Conservation (phyloP, 805 yeast species). For the Suhomyces sp. region DNA sequence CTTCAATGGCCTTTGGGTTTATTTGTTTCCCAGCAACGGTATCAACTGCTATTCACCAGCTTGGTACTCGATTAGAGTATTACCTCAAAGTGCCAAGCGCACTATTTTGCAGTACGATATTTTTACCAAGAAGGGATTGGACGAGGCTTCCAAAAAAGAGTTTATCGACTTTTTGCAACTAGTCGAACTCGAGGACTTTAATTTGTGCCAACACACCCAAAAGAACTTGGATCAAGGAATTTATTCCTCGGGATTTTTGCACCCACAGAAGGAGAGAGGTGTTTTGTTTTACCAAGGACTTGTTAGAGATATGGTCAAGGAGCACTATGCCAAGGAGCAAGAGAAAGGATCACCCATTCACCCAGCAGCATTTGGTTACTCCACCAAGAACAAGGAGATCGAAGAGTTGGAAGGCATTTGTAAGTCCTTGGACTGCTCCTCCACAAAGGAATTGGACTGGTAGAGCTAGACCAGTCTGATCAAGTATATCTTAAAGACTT, state of each 20-base stretch:
- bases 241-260: slow-evolving; percentile 56
- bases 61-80: slow-evolving; percentile 60
- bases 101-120: slow-evolving; percentile 61
- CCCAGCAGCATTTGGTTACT: slow-evolving; percentile 49
- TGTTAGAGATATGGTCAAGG: slow-evolving; percentile 57
- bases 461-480: too few relatives aligned
- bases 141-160: slow-evolving; percentile 52
- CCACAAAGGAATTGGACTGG: slow-evolving; percentile 11
- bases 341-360: slow-evolving; percentile 45
- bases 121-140: slow-evolving; percentile 57
- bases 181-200: slow-evolving; percentile 59
- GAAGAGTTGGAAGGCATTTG: slow-evolving; percentile 50
- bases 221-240: slow-evolving; percentile 60
- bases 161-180: slow-evolving; percentile 62
- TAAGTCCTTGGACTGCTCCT: slow-evolving; percentile 47
- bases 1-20: slow-evolving; percentile 62
- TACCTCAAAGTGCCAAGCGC: slow-evolving; percentile 52
- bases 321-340: slow-evolving; percentile 47
- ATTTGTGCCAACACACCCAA: slow-evolving; percentile 58
- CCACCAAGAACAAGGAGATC: slow-evolving; percentile 38
- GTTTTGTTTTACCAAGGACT: slow-evolving; percentile 55
- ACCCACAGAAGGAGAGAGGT: slow-evolving; percentile 58
- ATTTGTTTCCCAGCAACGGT: slow-evolving; percentile 59
- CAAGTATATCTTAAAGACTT: too few relatives aligned
- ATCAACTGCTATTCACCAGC: slow-evolving; percentile 66